Percentiles rank a stretch among this genome's conserved stretches.
phyloP scores from a whole-genome alignment of 345 rosid genomes.

The Geranium rotundifolium region DNA sequence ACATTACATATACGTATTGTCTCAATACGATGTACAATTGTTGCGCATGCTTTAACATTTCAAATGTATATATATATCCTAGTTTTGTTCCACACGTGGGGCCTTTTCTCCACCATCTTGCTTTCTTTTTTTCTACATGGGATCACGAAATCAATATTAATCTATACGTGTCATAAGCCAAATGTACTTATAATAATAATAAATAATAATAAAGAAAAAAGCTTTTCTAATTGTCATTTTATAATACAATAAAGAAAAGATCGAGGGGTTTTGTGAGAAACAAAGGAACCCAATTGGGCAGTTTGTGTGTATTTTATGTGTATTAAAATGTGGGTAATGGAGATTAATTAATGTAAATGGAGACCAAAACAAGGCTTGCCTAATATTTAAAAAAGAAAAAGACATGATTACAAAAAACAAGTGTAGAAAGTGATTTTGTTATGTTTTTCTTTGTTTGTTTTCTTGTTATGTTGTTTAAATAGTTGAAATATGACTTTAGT shows the following conservation, averaged over 20 bases:
- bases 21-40: too few relatives aligned
- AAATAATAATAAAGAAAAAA: too few relatives aligned
- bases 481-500: constrained; percentile 11
- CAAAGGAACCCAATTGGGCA: too few relatives aligned
- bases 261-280: too few relatives aligned
- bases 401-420: not conserved
- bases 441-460: constrained; percentile 11
- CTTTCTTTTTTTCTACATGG: constrained; percentile 1
- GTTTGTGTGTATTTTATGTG: too few relatives aligned
- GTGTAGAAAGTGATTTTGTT: constrained; percentile 16
- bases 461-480: not conserved
- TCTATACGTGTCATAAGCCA: not conserved
- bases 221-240: not conserved
- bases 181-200: not conserved
- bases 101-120: constrained; percentile 16
- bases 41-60: constrained; percentile 11
- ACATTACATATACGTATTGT: too few relatives aligned
- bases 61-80: constrained; percentile 14
- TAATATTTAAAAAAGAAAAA: not conserved
- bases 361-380: not conserved
- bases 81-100: constrained; percentile 44
- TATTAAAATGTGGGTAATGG: not conserved
- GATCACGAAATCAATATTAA: constrained; percentile 17
- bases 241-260: too few relatives aligned
- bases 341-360: not conserved